Percentiles rank a stretch among this genome's conserved stretches.
These are phyloP conservation scores for Colletotrichum plurivorum DNA, from an alignment of 2,329 filamentous ascomycete genomes.

Conservation along the genomic window DNA sequence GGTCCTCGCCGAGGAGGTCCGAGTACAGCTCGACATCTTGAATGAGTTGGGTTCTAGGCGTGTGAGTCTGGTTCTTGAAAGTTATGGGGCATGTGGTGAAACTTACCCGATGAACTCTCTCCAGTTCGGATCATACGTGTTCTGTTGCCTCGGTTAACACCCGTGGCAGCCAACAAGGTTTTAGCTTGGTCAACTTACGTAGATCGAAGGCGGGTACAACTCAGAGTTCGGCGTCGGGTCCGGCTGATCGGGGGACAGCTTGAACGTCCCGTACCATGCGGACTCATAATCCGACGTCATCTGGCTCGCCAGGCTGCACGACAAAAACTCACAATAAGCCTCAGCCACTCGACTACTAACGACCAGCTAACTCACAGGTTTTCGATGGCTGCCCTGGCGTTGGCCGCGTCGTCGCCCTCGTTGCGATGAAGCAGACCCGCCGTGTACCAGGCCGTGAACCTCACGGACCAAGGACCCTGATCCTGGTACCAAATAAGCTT, in stretches of 20 bases:
- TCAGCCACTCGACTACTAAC: not conserved
- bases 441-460: constrained; percentile 60
- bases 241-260: constrained; percentile 56
- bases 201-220: constrained; percentile 52
- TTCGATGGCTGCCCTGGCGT: constrained; percentile 52
- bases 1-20: constrained; percentile 47
- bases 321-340: not conserved
- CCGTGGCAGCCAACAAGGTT: too few species aligned
- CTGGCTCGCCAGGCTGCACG: constrained; percentile 49
- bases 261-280: constrained; percentile 58
- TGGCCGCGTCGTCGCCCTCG: constrained; percentile 51
- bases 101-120: constrained; percentile 53
- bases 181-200: constrained; percentile 42
- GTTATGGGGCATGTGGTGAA: not conserved
- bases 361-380: constrained; percentile 47
- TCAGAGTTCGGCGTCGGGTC: constrained; percentile 51
- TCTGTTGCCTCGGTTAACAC: constrained; percentile 11
- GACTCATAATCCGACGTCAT: constrained; percentile 54
- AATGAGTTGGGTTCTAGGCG: constrained; percentile 49
- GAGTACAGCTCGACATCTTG: constrained; percentile 53
- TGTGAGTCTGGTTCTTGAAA: not conserved
- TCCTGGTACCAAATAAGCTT: constrained; percentile 58
- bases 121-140: constrained; percentile 52
- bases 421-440: constrained; percentile 54
- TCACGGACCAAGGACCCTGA: constrained; percentile 57